A percentile compares a stretch with the other conserved stretches of the same genome.
Conservation (phyloP, 352 stramenopile species). For the Globisporangium nodosum region DNA sequence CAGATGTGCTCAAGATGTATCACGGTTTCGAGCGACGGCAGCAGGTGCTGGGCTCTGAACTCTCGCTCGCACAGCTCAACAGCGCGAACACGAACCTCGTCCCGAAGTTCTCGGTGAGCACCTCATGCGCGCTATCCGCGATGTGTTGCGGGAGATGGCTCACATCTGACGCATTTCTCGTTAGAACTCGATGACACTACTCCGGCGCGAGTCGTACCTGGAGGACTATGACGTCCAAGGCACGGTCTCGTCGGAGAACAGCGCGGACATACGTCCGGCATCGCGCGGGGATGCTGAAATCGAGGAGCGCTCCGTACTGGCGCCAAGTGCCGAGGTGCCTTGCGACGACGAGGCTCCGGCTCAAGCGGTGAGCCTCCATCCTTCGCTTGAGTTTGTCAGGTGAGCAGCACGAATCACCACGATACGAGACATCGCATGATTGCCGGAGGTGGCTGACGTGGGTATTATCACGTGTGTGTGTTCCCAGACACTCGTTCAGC, state of each 20-base stretch:
- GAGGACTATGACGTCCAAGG: not conserved
- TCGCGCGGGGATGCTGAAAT: not conserved
- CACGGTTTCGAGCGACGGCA: conserved; percentile 50
- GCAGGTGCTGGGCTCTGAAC: conserved; percentile 26
- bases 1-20: conserved; percentile 47
- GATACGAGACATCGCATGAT: no score
- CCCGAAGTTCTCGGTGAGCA: conserved; percentile 36
- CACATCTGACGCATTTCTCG: not conserved
- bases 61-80: conserved; percentile 24
- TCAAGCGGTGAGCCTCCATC: conserved; percentile 7
- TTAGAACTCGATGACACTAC: conserved; percentile 31
- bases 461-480: not conserved
- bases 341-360: conserved; percentile 4
- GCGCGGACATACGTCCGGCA: not conserved
- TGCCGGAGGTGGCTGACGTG: not conserved
- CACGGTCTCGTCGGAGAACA: not conserved
- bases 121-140: not conserved
- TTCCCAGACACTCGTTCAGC: conserved; percentile 26
- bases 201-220: conserved; percentile 15
- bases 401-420: conserved; percentile 6
- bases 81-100: conserved; percentile 55
- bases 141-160: not conserved
- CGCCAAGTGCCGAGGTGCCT: not conserved
- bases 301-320: not conserved
- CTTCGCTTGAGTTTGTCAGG: conserved; percentile 24